Conservation (phyloP, 306 rosid genomes). For the Phaseolus lunatus region DNA sequence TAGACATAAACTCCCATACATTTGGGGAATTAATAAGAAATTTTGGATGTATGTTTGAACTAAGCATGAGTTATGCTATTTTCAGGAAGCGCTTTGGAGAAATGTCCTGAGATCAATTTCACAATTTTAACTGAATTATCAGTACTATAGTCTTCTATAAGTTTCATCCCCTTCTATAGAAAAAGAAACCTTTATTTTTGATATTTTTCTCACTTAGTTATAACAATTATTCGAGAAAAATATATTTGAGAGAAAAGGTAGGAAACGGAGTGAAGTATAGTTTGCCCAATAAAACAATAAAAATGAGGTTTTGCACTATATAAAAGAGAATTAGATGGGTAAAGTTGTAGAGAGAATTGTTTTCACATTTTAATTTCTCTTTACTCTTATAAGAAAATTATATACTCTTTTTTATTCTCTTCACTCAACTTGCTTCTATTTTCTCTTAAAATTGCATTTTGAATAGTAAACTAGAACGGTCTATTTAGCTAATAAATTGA, state of each 20-base stretch:
- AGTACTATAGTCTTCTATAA: neutral
- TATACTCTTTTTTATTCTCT: neutral
- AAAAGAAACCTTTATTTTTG: too few species aligned
- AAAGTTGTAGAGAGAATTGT: neutral
- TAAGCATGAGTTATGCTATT: conserved; percentile 42
- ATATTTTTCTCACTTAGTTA: too few species aligned
- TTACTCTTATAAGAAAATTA: too few species aligned
- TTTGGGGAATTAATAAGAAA: conserved; percentile 73
- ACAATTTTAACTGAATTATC: conserved; percentile 24
- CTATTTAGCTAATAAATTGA: neutral
- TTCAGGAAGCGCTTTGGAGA: conserved; percentile 43
- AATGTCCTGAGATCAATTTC: conserved; percentile 38
- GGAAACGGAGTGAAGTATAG: neutral
- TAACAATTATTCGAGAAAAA: neutral
- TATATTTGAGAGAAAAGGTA: neutral
- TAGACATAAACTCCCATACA: conserved; percentile 53
- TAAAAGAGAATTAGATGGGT: neutral
- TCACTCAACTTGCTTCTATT: neutral
- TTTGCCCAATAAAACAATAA: neutral
- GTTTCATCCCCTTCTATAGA: neutral
- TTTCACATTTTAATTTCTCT: neutral
- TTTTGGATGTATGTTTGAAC: conserved; percentile 57
- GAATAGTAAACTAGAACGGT: neutral
- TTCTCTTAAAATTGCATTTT: too few species aligned
- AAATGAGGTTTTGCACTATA: neutral